These are phyloP conservation scores for Eleusine indica DNA, from an alignment of 176 grass and related monocot species.

Conservation along the genomic window DNA sequence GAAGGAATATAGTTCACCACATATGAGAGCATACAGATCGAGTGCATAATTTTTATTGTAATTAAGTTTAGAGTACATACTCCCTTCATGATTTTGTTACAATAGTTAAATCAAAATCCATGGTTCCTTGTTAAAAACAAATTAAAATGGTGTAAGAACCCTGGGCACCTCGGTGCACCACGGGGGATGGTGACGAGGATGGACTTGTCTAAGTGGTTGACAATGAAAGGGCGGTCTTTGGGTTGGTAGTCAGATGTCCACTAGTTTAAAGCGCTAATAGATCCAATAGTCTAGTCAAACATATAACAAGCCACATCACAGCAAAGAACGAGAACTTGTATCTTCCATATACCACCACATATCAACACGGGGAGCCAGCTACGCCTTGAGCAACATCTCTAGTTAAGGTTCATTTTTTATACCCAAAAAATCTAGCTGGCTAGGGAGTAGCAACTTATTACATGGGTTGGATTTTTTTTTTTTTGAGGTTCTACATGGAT, in stretches of 20 bases:
- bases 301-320: not conserved
- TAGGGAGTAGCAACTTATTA: not conserved
- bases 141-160: not conserved
- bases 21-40: not conserved
- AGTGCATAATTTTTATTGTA: no score
- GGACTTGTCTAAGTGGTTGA: not conserved
- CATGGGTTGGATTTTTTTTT: no score
- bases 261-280: not conserved
- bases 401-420: not conserved
- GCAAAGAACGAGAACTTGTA: not conserved
- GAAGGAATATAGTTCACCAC: not conserved
- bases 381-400: not conserved
- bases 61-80: not conserved
- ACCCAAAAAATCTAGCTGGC: not conserved
- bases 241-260: not conserved
- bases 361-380: not conserved
- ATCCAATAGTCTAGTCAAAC: slow-evolving; percentile 22
- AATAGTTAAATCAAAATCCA: not conserved
- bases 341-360: not conserved
- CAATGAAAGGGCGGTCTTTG: slow-evolving; percentile 4
- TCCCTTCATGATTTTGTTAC: not conserved
- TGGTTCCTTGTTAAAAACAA: not conserved
- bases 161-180: not conserved
- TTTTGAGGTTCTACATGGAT: no score
- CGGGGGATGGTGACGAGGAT: not conserved